Conservation (phyloP, 805 yeast genomes). For the Groenewaldozyma tartarivorans region DNA sequence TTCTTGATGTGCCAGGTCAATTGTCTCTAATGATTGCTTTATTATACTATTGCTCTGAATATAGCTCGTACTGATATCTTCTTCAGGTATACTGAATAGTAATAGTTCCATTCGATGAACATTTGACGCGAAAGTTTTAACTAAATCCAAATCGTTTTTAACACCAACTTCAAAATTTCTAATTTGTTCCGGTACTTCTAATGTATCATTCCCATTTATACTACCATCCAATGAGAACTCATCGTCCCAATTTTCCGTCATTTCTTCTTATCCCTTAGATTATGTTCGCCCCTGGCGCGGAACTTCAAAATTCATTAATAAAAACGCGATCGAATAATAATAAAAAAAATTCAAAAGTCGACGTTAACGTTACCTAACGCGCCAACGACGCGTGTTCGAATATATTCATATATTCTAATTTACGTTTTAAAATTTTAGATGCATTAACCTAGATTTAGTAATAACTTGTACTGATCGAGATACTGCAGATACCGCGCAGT, state of each 20-base stretch:
- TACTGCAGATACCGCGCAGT: too few relatives aligned
- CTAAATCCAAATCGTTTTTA: constrained; percentile 13
- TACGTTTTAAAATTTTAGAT: too few relatives aligned
- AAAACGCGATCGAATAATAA: too few relatives aligned
- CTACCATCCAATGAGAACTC: constrained; percentile 32
- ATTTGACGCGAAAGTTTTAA: constrained; percentile 16
- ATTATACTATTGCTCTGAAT: constrained; percentile 11
- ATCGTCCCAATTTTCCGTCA: constrained; percentile 49
- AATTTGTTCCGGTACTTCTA: constrained; percentile 11
- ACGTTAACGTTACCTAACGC: too few relatives aligned
- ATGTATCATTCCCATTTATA: constrained; percentile 16
- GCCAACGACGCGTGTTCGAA: too few relatives aligned
- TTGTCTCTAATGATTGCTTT: constrained; percentile 23
- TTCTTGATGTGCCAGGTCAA: constrained; percentile 21
- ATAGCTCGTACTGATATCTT: not conserved
- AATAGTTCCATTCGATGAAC: constrained; percentile 15
- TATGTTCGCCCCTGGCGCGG: too few relatives aligned
- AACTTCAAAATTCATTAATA: too few relatives aligned
- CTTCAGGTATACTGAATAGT: constrained; percentile 12
- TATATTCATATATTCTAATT: too few relatives aligned
- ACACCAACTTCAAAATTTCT: constrained; percentile 12
- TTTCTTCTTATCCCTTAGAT: too few relatives aligned
- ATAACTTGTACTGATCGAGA: too few relatives aligned
- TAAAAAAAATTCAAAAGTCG: too few relatives aligned
- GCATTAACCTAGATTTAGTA: too few relatives aligned